phyloP scores from a whole-genome alignment of 2,329 filamentous ascomycete genomes.

The Graphiopsis chlorocephala region DNA sequence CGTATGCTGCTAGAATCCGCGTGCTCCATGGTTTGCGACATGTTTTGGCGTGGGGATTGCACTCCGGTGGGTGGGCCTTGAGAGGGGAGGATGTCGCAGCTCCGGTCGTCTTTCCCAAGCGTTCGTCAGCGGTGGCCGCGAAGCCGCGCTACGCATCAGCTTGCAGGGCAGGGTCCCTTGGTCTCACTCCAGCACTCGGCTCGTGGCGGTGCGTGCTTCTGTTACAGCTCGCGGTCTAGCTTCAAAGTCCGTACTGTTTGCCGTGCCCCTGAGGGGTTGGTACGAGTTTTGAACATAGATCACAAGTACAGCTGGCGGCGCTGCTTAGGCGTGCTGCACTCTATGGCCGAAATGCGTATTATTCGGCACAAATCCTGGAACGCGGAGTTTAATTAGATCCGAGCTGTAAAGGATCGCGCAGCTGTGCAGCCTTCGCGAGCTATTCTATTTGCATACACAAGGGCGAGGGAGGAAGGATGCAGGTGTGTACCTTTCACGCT shows the following conservation, averaged over 20 bases:
- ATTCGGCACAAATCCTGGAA: conserved; percentile 2
- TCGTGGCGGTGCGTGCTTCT: conserved; percentile 2
- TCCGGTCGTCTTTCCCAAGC: conserved; percentile 8
- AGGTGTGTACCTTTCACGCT: neutral
- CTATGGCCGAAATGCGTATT: neutral
- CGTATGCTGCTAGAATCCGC: conserved; percentile 44
- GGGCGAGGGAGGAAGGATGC: neutral
- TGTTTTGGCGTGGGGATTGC: conserved; percentile 21
- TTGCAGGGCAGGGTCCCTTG: too few species aligned
- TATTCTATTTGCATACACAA: neutral
- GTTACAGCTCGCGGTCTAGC: too few species aligned
- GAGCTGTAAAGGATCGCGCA: neutral
- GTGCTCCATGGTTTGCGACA: conserved; percentile 48
- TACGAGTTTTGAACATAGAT: too few species aligned
- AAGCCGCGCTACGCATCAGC: neutral
- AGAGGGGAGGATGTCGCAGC: neutral
- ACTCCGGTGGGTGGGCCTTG: too few species aligned
- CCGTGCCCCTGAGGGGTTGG: too few species aligned
- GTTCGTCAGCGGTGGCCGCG: conserved; percentile 12
- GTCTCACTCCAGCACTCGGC: conserved; percentile 3
- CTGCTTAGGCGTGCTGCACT: conserved; percentile 1
- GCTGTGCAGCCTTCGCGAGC: neutral
- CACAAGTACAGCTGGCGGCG: neutral
- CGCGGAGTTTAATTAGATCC: conserved; percentile 1
- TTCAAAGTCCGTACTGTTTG: too few species aligned